These are phyloP conservation scores for Streptanthus diversifolius DNA, from an alignment of 345 rosid genomes.

Conservation along the genomic window DNA sequence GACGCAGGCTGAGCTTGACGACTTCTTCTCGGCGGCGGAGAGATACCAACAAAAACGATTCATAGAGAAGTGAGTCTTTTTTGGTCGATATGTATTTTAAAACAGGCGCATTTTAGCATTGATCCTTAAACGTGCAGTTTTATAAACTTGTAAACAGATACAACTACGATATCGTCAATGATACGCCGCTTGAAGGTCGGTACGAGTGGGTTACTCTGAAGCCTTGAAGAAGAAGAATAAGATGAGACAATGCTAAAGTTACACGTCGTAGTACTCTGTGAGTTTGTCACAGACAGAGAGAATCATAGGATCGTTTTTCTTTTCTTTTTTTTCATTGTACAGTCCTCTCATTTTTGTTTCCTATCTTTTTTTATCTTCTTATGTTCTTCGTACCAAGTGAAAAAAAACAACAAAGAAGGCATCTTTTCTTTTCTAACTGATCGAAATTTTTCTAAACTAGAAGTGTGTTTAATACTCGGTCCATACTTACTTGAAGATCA, in stretches of 20 bases:
- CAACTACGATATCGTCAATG: slow-evolving; percentile 63
- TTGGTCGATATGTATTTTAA: too few species aligned
- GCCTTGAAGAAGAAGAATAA: slow-evolving; percentile 21
- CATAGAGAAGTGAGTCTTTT: slow-evolving; percentile 43
- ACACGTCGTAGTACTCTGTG: slow-evolving; percentile 25
- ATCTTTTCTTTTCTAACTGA: background rate
- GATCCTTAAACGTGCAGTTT: background rate
- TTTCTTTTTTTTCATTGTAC: slow-evolving; percentile 9
- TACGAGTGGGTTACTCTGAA: slow-evolving; percentile 60
- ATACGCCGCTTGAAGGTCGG: slow-evolving; percentile 59
- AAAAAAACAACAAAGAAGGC: background rate
- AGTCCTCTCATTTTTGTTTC: slow-evolving; percentile 1
- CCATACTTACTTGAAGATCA: background rate
- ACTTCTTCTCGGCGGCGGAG: slow-evolving; percentile 46
- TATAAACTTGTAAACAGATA: slow-evolving; percentile 40
- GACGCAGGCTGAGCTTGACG: slow-evolving; percentile 45
- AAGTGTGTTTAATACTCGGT: background rate
- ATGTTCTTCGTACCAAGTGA: background rate
- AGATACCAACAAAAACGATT: slow-evolving; percentile 42
- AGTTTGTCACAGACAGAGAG: slow-evolving; percentile 18
- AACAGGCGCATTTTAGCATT: background rate
- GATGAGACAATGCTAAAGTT: slow-evolving; percentile 16
- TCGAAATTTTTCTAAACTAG: background rate
- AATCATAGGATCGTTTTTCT: background rate
- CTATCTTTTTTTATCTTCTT: background rate